A percentile compares a stretch with the other conserved stretches of the same genome.
Evolutionary conservation across 1,284 basidiomycete species (phyloP).

Genomic region (Microbotryomycetes sp.): DNA sequence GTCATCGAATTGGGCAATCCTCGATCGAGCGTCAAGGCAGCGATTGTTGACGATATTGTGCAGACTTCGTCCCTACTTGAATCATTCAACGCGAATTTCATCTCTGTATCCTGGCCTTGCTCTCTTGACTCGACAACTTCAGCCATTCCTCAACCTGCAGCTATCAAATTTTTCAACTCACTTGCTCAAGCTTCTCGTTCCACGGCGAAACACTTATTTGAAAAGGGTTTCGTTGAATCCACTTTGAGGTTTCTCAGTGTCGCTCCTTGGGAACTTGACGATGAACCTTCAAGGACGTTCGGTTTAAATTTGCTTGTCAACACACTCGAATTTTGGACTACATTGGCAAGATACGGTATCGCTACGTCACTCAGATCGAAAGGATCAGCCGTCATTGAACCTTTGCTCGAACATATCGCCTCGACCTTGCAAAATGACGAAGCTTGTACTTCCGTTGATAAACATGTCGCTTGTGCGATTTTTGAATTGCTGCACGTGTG

Average conservation of each 20-base stretch:
- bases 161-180: conserved; percentile 56
- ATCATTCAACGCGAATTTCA: conserved; percentile 4
- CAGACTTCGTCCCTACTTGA: conserved; percentile 12
- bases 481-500: conserved; percentile 57
- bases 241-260: conserved; percentile 69
- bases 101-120: conserved; percentile 14
- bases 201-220: conserved; percentile 55
- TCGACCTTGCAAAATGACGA: neutral
- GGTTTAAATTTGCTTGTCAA: conserved; percentile 51
- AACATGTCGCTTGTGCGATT: neutral
- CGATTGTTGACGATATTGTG: conserved; percentile 1
- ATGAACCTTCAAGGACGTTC: conserved; percentile 46
- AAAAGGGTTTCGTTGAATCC: conserved; percentile 52
- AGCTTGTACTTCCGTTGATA: neutral
- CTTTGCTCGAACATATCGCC: conserved; percentile 37
- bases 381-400: conserved; percentile 46
- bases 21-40: conserved; percentile 35
- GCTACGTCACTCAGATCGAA: conserved; percentile 29
- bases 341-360: conserved; percentile 70
- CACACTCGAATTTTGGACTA: conserved; percentile 61
- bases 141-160: conserved; percentile 28
- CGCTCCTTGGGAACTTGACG: conserved; percentile 50
- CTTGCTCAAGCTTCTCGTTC: conserved; percentile 60
- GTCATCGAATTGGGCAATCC: conserved; percentile 56
- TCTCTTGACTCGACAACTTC: neutral